Evolutionary conservation across 805 yeast genomes (phyloP).

Genomic region (Peterozyma toletana): DNA sequence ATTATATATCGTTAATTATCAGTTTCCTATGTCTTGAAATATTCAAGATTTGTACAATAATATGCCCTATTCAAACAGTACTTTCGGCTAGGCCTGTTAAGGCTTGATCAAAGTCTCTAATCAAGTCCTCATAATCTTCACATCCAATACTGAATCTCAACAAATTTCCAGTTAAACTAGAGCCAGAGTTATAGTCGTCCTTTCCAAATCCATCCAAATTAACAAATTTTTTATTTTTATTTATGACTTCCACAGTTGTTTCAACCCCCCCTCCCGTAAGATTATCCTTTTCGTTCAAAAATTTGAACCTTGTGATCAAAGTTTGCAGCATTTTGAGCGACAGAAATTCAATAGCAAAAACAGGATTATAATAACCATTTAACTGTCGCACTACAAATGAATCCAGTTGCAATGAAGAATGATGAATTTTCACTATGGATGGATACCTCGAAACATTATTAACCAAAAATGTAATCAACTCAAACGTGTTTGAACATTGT

Average conservation of each 20-base stretch:
- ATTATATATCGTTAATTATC: neutral
- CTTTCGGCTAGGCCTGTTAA: conserved; percentile 13
- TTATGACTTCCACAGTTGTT: conserved; percentile 41
- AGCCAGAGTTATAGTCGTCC: conserved; percentile 5
- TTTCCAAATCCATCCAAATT: conserved; percentile 7
- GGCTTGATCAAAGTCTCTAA: conserved; percentile 38
- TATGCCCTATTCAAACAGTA: neutral
- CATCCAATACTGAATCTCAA: conserved; percentile 47
- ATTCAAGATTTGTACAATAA: neutral
- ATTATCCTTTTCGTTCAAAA: conserved; percentile 41
- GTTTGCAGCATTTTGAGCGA: conserved; percentile 27
- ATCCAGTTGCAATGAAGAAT: conserved; percentile 40
- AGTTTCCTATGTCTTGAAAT: neutral
- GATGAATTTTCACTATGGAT: conserved; percentile 27
- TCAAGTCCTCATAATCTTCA: conserved; percentile 43
- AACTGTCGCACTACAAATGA: conserved; percentile 32
- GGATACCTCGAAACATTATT: conserved; percentile 26
- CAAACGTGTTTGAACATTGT: conserved; percentile 38
- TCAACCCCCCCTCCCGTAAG: conserved; percentile 41
- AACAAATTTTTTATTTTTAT: conserved; percentile 24
- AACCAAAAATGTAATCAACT: conserved; percentile 29
- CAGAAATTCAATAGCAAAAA: conserved; percentile 34
- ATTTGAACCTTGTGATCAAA: conserved; percentile 38
- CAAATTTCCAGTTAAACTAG: conserved; percentile 20
- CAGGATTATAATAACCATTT: conserved; percentile 36